Percentiles rank a stretch among this genome's conserved stretches.
Evolutionary conservation across 148 eudicot genomes (phyloP).

Genomic region (Silene latifolia): DNA sequence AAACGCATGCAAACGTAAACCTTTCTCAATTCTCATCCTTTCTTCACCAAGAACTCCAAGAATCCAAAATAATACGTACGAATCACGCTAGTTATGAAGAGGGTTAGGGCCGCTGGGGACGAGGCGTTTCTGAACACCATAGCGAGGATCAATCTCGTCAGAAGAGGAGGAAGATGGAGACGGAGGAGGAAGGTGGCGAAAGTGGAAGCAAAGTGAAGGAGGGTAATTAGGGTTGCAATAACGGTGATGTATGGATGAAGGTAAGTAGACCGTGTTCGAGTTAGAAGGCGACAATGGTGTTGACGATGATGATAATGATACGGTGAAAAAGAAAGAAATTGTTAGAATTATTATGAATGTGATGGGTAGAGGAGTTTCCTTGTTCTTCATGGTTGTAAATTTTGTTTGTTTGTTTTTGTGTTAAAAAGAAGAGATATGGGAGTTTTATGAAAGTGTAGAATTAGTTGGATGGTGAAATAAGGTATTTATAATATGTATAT

Average conservation of each 20-base stretch:
- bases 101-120: slow-evolving; percentile 98
- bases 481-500: background rate
- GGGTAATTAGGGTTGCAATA: slow-evolving; percentile 40
- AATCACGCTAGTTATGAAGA: slow-evolving; percentile 58
- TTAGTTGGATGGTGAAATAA: slow-evolving; percentile 5
- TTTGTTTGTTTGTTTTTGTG: no score
- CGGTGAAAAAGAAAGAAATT: background rate
- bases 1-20: no score
- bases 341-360: background rate
- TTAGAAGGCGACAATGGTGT: background rate
- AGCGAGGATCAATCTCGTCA: slow-evolving; percentile 63
- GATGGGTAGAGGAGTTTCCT: background rate
- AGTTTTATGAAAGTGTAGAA: background rate
- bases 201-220: slow-evolving; percentile 31
- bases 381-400: slow-evolving; percentile 16
- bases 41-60: background rate
- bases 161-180: slow-evolving; percentile 23
- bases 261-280: slow-evolving; percentile 6
- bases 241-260: slow-evolving; percentile 19
- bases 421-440: no score
- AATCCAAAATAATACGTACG: background rate
- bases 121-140: slow-evolving; percentile 74
- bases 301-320: background rate
- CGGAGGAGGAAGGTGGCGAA: slow-evolving; percentile 32
- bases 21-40: no score